Evolutionary conservation across 176 grass and related monocot species (phyloP).

Genomic region (Poa pratensis): DNA sequence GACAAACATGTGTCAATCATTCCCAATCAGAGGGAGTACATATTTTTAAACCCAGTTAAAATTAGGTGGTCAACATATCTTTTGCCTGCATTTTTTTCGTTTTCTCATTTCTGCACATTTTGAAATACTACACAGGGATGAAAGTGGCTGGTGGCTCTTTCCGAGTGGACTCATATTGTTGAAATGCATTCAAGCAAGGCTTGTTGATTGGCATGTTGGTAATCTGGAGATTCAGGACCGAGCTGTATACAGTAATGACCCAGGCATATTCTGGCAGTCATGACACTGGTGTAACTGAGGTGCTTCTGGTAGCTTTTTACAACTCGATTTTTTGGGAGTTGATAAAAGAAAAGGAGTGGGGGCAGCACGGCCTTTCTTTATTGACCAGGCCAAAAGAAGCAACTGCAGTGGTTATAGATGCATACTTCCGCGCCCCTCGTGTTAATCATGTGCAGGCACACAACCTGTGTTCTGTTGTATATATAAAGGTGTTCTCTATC

Average conservation of each 20-base stretch:
- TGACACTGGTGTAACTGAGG: slow-evolving; percentile 59
- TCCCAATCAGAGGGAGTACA: too few species aligned
- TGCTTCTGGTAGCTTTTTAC: slow-evolving; percentile 65
- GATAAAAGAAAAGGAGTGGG: slow-evolving; percentile 57
- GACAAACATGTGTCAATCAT: too few species aligned
- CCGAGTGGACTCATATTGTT: slow-evolving; percentile 76
- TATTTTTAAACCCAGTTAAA: neutral
- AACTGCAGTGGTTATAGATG: slow-evolving; percentile 52
- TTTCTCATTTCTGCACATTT: neutral
- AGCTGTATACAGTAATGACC: slow-evolving; percentile 89
- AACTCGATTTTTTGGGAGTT: slow-evolving; percentile 84
- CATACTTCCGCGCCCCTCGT: slow-evolving; percentile 45
- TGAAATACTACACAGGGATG: slow-evolving; percentile 70
- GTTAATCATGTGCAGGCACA: slow-evolving; percentile 62
- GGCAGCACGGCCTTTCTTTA: slow-evolving; percentile 60
- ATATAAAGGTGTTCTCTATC: slow-evolving; percentile 80
- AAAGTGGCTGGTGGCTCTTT: slow-evolving; percentile 99
- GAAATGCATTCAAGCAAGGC: slow-evolving; percentile 98
- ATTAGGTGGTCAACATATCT: neutral
- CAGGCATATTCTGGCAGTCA: slow-evolving; percentile 91
- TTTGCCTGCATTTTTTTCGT: slow-evolving; percentile 8
- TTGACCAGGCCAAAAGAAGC: slow-evolving; percentile 65
- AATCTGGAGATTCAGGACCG: slow-evolving; percentile 99
- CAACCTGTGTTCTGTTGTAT: slow-evolving; percentile 62
- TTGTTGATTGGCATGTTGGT: slow-evolving; percentile 98